Conservation (phyloP, 1,139 yeast genomes). For the Saccharomycopsis phalli region DNA sequence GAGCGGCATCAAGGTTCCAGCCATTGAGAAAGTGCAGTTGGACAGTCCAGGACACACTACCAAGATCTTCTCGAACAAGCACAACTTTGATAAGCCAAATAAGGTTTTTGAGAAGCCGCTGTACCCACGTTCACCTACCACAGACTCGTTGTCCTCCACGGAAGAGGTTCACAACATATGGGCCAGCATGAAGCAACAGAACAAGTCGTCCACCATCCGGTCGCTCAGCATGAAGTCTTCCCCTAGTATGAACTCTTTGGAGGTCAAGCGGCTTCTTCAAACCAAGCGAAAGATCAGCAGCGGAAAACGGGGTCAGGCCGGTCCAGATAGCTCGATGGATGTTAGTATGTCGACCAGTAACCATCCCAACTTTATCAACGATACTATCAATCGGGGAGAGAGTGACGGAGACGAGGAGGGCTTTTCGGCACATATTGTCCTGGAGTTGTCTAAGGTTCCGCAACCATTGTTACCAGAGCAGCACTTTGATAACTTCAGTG, state of each 20-base stretch:
- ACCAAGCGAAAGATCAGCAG: conserved; percentile 18
- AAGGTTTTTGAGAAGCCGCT: conserved; percentile 15
- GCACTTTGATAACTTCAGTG: conserved; percentile 16
- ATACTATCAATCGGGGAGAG: conserved; percentile 13
- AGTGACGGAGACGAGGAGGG: conserved; percentile 8
- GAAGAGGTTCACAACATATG: conserved; percentile 20
- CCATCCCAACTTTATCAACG: conserved; percentile 11
- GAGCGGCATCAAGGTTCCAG: conserved; percentile 12
- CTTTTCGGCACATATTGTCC: conserved; percentile 14
- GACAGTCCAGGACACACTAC: background rate
- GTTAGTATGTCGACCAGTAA: conserved; percentile 2
- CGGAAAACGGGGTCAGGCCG: background rate
- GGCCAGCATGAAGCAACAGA: conserved; percentile 16
- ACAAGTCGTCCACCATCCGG: conserved; percentile 16
- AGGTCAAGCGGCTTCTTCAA: conserved; percentile 17
- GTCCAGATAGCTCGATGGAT: conserved; percentile 3
- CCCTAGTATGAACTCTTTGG: conserved; percentile 20
- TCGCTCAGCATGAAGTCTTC: conserved; percentile 20
- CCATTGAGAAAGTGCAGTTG: background rate
- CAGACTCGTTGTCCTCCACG: conserved; percentile 19
- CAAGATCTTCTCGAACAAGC: conserved; percentile 14
- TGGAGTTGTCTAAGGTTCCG: conserved; percentile 17
- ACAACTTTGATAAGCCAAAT: conserved; percentile 16
- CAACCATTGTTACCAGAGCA: conserved; percentile 21
- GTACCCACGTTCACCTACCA: conserved; percentile 19